Base-by-base conservation (phyloP, 78 protist species). In the Dictyostelium capitatum region DNA sequence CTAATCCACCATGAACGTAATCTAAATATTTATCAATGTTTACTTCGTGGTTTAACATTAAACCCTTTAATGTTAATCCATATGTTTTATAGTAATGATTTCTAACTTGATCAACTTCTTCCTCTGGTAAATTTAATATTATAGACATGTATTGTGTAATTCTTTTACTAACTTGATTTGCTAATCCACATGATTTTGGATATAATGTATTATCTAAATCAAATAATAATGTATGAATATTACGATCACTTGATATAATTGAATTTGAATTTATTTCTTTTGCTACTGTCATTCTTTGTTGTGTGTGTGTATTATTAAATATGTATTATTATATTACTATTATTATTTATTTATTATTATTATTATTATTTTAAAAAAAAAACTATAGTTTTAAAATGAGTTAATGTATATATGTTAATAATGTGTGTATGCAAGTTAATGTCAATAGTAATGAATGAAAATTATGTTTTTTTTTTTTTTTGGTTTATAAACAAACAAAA, bases 131-230 rank as follows among this genome's bases (percentile, higher is more conserved):
- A 28, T 82, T 23, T n/a, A 79, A 56, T 17, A 54, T 54, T n/a
- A 23, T 51, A 3, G 72, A 51, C 83, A 79, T 79, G 37, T 79
- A 79, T 19, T 79, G 67, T 28, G 83, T 79, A 6, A 79, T 79
- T 54, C 83, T 79, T 15, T 79, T 51, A 19, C 82, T 78, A 12
- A 87, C 93, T 87, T 87, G 93, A 1, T 17, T 32, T 5, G 93
- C 83, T 46, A 87, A 77, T 43, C 93, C 93, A 32, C 84, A 77
- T 74, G 83, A 77, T 54, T 87, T 87, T 64, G 93, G 84, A 87
- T 87, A 87, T 37, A 87, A 77, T 14, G 93, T 87, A 62, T 87
- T 74, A n/a, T 87, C 93, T 82, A 87, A 87, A 65, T 87, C 93
- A 50, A 87, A 87, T 28, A 87, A 87, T n/a, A 87, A 78, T 59